Evolutionary conservation across 2,329 filamentous ascomycete species (phyloP), one percentile per base, ranked within the genome.

Genomic region (Curvularia lunata): DNA sequence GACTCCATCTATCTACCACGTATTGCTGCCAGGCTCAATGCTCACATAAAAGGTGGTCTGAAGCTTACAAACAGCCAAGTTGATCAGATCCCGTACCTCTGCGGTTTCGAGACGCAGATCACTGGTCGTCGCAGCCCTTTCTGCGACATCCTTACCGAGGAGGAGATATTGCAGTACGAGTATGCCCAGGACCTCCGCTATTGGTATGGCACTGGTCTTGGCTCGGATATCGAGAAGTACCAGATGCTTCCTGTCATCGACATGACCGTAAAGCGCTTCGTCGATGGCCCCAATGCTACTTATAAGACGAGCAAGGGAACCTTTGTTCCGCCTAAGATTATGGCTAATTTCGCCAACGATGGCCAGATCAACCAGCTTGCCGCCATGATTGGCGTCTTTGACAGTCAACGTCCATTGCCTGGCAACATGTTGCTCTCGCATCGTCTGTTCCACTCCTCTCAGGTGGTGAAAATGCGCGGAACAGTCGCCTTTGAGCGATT

Each of bases 31-130:
- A 83, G 87, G 3, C 75, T 89, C 46, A 84, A 88, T 63, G 67
- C 74, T 5, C 69, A 85, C 32, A 80, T 88, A 30, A 66, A 74
- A 0, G 86, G 87, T 1, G 78, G 81, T 38, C 80, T 89, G 32
- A 82, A 81, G 1, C 79, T 89, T 32, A 81, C 79, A 0, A 75
- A 81, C 30, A 75, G 73, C 1, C 85, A 89, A 56, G 77, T 87
- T 41, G 78, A 77, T 7, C 81, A 83, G 43, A 86, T 90, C 48
- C 86, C 87, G 0, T 89, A 90, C 64, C 79, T 90, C n/a, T 91
- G 88, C 64, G 88, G 86, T 4, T 91, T 88, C 58, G 88, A 91
- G 66, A 86, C 83, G 3, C 88, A 90, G 66, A 89, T 90, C 62
- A 85, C 81, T 0, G 87, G 88, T 1, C 77, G 75, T 1, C 65